Percentiles rank a stretch among this genome's conserved stretches.
phyloP scores from a whole-genome alignment of 1,284 basidiomycete species.

The Rhodotorula sp. region DNA sequence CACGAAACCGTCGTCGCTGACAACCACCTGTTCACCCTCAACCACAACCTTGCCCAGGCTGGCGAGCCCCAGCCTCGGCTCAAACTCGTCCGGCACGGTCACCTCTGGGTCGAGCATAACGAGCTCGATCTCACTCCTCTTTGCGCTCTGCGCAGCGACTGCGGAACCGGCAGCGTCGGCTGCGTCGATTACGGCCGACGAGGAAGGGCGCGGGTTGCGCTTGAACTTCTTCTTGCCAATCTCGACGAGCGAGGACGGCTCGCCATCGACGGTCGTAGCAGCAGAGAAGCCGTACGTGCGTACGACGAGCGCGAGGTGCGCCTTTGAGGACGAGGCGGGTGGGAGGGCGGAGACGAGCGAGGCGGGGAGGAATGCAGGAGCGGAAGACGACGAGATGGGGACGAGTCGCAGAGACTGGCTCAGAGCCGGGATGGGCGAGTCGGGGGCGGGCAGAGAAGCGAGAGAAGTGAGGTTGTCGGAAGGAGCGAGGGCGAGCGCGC shows the following conservation, averaged over 20 bases:
- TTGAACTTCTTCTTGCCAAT: conserved; percentile 40
- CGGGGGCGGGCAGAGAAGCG: conserved; percentile 25
- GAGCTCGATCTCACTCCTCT: conserved; percentile 32
- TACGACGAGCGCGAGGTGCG: conserved; percentile 32
- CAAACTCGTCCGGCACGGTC: conserved; percentile 25
- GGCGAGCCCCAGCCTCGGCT: conserved; percentile 15
- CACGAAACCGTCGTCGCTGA: conserved; percentile 40
- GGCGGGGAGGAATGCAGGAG: conserved; percentile 15
- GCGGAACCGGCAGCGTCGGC: conserved; percentile 14
- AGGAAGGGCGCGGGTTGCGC: conserved; percentile 32
- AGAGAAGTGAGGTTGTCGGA: conserved; percentile 24
- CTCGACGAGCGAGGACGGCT: conserved; percentile 15
- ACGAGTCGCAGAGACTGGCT: conserved; percentile 27
- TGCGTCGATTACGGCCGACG: conserved; percentile 31
- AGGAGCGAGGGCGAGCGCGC: conserved; percentile 35
- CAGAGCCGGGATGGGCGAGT: not conserved
- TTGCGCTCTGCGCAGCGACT: not conserved
- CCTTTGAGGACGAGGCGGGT: not conserved
- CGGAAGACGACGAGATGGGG: conserved; percentile 18
- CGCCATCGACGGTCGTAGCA: not conserved
- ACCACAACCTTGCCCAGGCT: conserved; percentile 31
- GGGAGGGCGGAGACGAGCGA: conserved; percentile 21
- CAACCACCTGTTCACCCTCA: conserved; percentile 30
- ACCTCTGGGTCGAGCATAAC: conserved; percentile 35
- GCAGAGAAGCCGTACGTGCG: conserved; percentile 11